phyloP scores from a whole-genome alignment of 768 basidiomycete species.

The Pleurotus tuber-regium region DNA sequence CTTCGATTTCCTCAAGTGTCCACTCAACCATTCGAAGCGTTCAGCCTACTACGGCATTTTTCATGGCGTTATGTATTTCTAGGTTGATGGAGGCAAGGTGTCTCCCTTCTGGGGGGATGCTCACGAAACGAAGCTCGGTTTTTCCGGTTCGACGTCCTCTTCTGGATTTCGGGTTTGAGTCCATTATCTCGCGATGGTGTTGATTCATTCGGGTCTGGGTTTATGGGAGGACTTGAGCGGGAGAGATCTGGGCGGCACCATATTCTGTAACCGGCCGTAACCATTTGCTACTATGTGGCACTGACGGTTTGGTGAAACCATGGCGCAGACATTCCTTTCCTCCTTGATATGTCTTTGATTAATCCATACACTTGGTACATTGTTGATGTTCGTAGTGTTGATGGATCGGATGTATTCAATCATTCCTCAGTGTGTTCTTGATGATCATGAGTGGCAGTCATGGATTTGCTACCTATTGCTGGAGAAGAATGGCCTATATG shows the following conservation, averaged over 20 bases:
- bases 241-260: slow-evolving; percentile 55
- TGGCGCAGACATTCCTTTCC: slow-evolving; percentile 58
- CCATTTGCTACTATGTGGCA: slow-evolving; percentile 68
- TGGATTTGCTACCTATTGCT: too few species aligned
- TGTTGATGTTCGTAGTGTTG: too few species aligned
- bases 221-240: slow-evolving; percentile 42
- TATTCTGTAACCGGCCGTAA: slow-evolving; percentile 83
- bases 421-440: too few species aligned
- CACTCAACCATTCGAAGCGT: slow-evolving; percentile 68
- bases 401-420: too few species aligned
- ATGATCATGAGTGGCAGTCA: too few species aligned
- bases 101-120: slow-evolving; percentile 32
- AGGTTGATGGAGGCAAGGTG: slow-evolving; percentile 79
- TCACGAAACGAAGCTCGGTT: slow-evolving; percentile 42
- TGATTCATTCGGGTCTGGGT: slow-evolving; percentile 38
- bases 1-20: slow-evolving; percentile 50
- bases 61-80: slow-evolving; percentile 62
- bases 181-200: slow-evolving; percentile 48
- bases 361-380: too few species aligned
- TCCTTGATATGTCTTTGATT: background rate
- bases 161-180: slow-evolving; percentile 38
- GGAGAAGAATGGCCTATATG: too few species aligned
- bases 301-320: slow-evolving; percentile 85
- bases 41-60: slow-evolving; percentile 36
- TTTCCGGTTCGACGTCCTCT: slow-evolving; percentile 22